phyloP scores from a whole-genome alignment of 768 basidiomycete genomes.

The Daedaleopsis sinensis region DNA sequence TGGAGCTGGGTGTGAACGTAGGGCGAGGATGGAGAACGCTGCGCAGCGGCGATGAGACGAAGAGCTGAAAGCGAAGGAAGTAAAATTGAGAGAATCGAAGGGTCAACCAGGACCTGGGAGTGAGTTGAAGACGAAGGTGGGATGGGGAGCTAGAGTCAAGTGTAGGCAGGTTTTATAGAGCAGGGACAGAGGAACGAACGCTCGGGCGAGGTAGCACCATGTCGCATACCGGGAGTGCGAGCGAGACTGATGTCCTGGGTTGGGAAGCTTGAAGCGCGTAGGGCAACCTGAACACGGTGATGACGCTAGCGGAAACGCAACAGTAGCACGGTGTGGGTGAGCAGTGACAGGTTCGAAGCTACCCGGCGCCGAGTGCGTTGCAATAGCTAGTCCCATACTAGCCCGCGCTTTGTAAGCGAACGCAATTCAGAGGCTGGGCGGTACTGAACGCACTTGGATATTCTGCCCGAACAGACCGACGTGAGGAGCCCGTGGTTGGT shows the following conservation, averaged over 20 bases:
- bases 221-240: neutral
- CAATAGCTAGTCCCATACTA: too few relatives aligned
- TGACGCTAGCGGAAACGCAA: too few relatives aligned
- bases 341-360: too few relatives aligned
- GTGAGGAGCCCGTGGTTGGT: neutral
- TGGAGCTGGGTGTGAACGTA: neutral
- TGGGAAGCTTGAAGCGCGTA: too few relatives aligned
- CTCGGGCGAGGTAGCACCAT: too few relatives aligned
- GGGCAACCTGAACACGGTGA: too few relatives aligned
- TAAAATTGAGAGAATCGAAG: neutral
- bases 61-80: neutral
- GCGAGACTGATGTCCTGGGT: too few relatives aligned
- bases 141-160: neutral
- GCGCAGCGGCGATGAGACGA: neutral
- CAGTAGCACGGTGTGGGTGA: too few relatives aligned
- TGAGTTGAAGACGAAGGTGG: neutral
- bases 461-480: neutral
- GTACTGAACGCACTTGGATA: neutral
- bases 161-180: neutral
- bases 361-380: too few relatives aligned
- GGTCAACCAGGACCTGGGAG: neutral
- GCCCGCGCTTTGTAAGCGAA: too few relatives aligned
- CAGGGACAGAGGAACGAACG: neutral
- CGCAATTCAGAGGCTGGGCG: neutral
- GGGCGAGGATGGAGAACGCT: neutral